Base-by-base conservation (phyloP, 2,329 filamentous ascomycete species). In the Pseudocercospora musae region DNA sequence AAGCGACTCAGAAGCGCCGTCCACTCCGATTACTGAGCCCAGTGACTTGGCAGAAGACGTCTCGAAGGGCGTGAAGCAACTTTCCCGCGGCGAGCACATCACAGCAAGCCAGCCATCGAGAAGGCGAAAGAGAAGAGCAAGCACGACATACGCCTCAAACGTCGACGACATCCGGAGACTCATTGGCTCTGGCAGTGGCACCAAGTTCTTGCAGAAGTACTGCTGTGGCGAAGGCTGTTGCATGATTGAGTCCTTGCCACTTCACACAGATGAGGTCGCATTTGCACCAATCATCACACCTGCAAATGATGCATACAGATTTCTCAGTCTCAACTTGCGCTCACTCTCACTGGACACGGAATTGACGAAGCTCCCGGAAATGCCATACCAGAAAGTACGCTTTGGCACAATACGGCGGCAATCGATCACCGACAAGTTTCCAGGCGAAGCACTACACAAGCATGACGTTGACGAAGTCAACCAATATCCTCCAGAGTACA, bases 231-330 rank as follows among this genome's bases (percentile, higher is more conserved):
- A 86, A 63, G 86, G 86, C 60, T 88, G 86, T 74, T 88, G 86
- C 74, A 81, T 85, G 72, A 78, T 85, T 62, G 81, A 86, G 71
- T 81, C 81, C 31, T 71, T 87, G 69, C 79, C 79, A 42, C 75
- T 80, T 6, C 76, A 82, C 62, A 79, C 78, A 4, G 73, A 78
- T 7, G 73, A 78, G 44, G 75, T 80, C 46, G 72, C 75, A 54
- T 78, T 76, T 50, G 72, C 73, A 5, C 81, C 84, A 2, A 79
- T 88, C 57, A 76, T 78, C 37, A 74, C 81, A 2, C 93, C 94
- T 1, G 87, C 95, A 75, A 98, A 96, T 71, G 84, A 89, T 63
- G 95, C 95, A 15, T 99, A 90, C 79, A 84, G 86, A 60, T 91
- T 89, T 63, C 83, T 99, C 54, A 82, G 87, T 57, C 83, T 98